Evolutionary conservation across 257 asterid species (phyloP).

Genomic region (Plantago elongata): DNA sequence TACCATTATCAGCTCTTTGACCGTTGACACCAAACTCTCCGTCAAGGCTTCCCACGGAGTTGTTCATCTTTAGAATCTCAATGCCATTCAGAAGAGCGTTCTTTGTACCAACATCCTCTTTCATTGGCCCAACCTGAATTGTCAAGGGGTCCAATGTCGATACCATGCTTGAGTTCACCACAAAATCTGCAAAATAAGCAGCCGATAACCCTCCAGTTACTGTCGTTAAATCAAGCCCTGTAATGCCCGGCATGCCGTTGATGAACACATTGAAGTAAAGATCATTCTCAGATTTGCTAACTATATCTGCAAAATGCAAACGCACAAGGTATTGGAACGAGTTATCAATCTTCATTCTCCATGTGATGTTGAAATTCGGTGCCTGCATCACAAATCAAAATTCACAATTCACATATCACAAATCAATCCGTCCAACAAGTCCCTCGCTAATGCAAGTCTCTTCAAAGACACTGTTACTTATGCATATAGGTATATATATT

Average conservation of each 20-base stretch:
- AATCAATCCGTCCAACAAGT: too few species aligned
- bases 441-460: too few species aligned
- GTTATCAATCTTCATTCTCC: conserved; percentile 60
- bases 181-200: conserved; percentile 54
- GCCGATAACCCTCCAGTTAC: conserved; percentile 39
- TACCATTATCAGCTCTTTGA: conserved; percentile 16
- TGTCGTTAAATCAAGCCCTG: conserved; percentile 49
- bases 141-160: conserved; percentile 34
- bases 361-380: conserved; percentile 71
- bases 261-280: conserved; percentile 83
- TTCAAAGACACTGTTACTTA: too few species aligned
- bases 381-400: conserved; percentile 12
- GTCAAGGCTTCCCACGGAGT: conserved; percentile 59
- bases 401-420: background rate
- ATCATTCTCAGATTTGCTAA: conserved; percentile 67
- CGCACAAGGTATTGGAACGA: conserved; percentile 69
- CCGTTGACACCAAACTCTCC: conserved; percentile 56
- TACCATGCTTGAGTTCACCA: conserved; percentile 57
- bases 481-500: background rate
- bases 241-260: conserved; percentile 54
- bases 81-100: conserved; percentile 64
- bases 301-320: conserved; percentile 78
- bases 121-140: conserved; percentile 53
- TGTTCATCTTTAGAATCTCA: conserved; percentile 64
- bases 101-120: conserved; percentile 39